Conservation (phyloP, 2,329 filamentous ascomycete genomes). For the Cercospora beticola region DNA sequence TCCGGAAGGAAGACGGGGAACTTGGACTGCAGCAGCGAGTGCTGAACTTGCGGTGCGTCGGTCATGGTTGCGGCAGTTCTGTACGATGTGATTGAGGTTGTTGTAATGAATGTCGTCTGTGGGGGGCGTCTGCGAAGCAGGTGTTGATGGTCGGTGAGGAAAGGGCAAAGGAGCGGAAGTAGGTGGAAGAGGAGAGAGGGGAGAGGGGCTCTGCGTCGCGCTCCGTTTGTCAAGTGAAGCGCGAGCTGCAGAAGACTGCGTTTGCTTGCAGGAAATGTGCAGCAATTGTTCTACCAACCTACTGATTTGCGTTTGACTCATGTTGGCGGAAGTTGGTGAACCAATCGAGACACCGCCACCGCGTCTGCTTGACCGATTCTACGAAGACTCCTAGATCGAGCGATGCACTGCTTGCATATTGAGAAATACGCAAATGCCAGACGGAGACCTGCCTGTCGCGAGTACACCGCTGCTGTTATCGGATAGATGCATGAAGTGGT, state of each 20-base stretch:
- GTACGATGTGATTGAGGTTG: neutral
- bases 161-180: neutral
- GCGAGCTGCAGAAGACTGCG: neutral
- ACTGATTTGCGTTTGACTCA: neutral
- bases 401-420: neutral
- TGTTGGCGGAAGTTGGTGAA: neutral
- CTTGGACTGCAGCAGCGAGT: conserved; percentile 23
- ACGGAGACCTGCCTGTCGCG: neutral
- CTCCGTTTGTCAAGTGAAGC: neutral
- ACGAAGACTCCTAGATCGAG: neutral
- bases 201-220: neutral
- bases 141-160: neutral
- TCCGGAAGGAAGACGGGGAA: conserved; percentile 28
- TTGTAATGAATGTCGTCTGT: neutral
- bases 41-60: neutral
- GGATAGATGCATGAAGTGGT: neutral
- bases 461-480: neutral
- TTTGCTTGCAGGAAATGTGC: neutral
- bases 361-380: neutral
- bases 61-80: conserved; percentile 2
- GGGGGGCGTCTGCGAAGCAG: neutral
- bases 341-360: conserved; percentile 1
- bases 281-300: neutral
- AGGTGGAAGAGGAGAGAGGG: neutral
- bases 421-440: neutral